Evolutionary conservation across 2,329 filamentous ascomycete species (phyloP).

Genomic region (Escovopsis weberi): DNA sequence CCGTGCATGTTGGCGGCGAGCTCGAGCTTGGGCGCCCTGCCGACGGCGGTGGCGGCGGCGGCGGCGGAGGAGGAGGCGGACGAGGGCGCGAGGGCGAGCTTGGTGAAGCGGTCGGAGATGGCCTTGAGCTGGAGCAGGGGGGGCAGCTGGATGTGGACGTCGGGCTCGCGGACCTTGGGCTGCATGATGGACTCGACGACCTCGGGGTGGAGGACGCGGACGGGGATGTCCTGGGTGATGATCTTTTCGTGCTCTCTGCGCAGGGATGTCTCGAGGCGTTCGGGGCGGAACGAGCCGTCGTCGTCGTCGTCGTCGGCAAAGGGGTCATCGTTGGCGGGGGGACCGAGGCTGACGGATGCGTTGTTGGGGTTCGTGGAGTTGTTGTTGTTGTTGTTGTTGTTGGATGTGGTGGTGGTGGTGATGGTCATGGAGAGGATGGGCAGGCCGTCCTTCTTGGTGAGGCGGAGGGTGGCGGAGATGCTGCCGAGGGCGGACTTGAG

Average conservation of each 20-base stretch:
- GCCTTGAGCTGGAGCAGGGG: constrained; percentile 78
- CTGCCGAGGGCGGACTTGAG: constrained; percentile 76
- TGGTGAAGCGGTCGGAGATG: constrained; percentile 91
- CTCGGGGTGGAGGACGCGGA: constrained; percentile 70
- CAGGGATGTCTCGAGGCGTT: constrained; percentile 41
- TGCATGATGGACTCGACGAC: constrained; percentile 90
- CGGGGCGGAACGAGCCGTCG: constrained; percentile 30
- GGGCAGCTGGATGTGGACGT: constrained; percentile 86
- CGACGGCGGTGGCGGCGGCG: constrained; percentile 17
- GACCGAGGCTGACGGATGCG: constrained; percentile 11
- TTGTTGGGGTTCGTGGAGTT: constrained; percentile 19
- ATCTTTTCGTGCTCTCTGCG: constrained; percentile 71
- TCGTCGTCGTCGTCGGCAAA: constrained; percentile 25
- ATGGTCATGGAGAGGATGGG: constrained; percentile 86
- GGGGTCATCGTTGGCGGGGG: constrained; percentile 16
- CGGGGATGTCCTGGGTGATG: constrained; percentile 92
- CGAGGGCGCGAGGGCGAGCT: constrained; percentile 48
- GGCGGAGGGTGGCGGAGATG: constrained; percentile 66
- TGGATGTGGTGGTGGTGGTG: constrained; percentile 51
- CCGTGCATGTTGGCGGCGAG: constrained; percentile 93
- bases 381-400: constrained; percentile 54
- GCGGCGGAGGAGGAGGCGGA: constrained; percentile 8
- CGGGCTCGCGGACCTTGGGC: constrained; percentile 76
- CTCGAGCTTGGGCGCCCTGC: constrained; percentile 55
- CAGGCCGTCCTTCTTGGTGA: constrained; percentile 83